Conservation (phyloP, 2,329 filamentous ascomycete species). For the Hymenoscyphus linearis region DNA sequence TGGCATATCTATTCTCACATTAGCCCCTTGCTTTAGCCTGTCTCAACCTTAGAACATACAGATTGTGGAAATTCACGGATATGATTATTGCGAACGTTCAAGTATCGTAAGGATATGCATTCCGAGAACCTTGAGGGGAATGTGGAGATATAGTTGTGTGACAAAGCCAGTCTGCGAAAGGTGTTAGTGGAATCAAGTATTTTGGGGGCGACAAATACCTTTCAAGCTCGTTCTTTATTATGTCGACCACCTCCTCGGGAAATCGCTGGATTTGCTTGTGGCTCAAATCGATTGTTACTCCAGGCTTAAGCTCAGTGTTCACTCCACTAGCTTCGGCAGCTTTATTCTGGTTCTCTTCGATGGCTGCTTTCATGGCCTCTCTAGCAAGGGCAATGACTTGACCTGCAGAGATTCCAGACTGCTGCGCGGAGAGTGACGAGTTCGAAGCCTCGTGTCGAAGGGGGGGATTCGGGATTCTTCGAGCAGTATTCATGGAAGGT, state of each 20-base stretch:
- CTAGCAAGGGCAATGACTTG: conserved; percentile 62
- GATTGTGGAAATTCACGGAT: conserved; percentile 62
- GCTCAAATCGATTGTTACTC: conserved; percentile 74
- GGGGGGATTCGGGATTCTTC: conserved; percentile 39
- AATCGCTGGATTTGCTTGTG: conserved; percentile 61
- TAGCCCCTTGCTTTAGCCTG: conserved; percentile 11
- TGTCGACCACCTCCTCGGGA: conserved; percentile 34
- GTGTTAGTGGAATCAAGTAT: conserved; percentile 21
- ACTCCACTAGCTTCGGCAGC: conserved; percentile 54
- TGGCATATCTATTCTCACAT: conserved; percentile 63
- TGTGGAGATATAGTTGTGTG: conserved; percentile 70
- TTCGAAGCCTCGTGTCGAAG: conserved; percentile 41
- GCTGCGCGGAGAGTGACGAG: conserved; percentile 40
- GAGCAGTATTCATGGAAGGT: conserved; percentile 31
- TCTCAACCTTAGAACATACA: conserved; percentile 39
- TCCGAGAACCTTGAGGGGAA: conserved; percentile 68
- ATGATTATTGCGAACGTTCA: conserved; percentile 74
- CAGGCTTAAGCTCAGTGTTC: conserved; percentile 54
- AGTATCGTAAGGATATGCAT: conserved; percentile 71
- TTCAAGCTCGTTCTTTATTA: conserved; percentile 34
- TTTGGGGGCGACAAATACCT: conserved; percentile 24
- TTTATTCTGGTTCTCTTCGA: conserved; percentile 60
- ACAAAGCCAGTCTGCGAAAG: conserved; percentile 61
- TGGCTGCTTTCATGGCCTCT: conserved; percentile 62
- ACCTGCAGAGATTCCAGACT: conserved; percentile 49